Base-by-base conservation (phyloP, 1,284 basidiomycete species). In the Athelia psychrophila region DNA sequence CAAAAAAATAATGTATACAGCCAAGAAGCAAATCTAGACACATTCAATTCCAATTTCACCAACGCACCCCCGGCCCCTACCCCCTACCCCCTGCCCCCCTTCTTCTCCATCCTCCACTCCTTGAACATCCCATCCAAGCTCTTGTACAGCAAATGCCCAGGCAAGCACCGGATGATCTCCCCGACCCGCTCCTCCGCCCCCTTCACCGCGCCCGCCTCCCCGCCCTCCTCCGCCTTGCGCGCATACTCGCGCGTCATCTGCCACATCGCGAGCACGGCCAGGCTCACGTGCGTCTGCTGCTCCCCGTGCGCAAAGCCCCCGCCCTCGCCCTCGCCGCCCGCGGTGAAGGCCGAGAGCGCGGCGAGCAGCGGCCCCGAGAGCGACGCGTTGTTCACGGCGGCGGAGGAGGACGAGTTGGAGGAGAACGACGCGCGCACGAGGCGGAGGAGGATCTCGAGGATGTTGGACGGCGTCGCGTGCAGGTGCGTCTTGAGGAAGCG, bases 101-200 rank as follows among this genome's bases (percentile, higher is more conserved):
- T 90, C 73, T 88, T 90, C 60, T 89, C 86, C 48, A 81, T 81
- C 59, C 82, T 76, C 92, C 92, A 94, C 68, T 95, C 93, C 65
- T 91, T 91, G 73, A 93, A 96, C 63, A 96, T 90, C 44, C 91
- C 91, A 71, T 97, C 94, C 66, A 96, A 69, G 60, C 88, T 91
- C 72, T 92, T 92, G 71, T 91, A 88, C 58, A 95, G 79, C 63
- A 95, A 74, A 64, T 92, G 88, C 23, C 82, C 83, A 19, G 95
- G 95, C 57, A 98, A 67, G 63, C 83, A 88, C 61, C 91, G 80
- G 58, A 97, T 89, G 60, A 97, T 92, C 71, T 96, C 93, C 8
- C 88, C 88, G 33, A 95, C 80, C 57, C 84, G 83, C 57, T 86
- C 86, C 64, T 94, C 87, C 8, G 87, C 85, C 60, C 89, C 86